Conservation (phyloP, 768 basidiomycete genomes). For the Neoboletus magnificus region DNA sequence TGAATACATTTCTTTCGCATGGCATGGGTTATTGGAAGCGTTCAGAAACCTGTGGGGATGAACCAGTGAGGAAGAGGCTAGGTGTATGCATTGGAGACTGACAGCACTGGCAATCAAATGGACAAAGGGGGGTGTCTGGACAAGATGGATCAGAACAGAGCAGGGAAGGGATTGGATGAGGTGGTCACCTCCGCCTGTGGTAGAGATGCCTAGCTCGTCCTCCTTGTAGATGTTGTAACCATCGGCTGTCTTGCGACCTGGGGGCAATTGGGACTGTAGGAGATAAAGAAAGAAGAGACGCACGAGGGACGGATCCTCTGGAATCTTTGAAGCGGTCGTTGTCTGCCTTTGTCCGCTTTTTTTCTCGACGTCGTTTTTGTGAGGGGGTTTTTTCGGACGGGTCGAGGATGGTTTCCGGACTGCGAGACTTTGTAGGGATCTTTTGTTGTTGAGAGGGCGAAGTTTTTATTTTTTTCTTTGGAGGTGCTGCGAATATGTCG, state of each 20-base stretch:
- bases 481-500: constrained; percentile 66
- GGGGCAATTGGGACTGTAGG: constrained; percentile 10
- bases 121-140: constrained; percentile 78
- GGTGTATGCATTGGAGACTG: constrained; percentile 30
- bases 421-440: neutral
- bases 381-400: constrained; percentile 43
- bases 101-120: constrained; percentile 91
- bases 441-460: constrained; percentile 1
- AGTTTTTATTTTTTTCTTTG: constrained; percentile 40
- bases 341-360: constrained; percentile 29
- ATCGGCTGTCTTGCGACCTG: constrained; percentile 77
- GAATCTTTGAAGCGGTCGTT: constrained; percentile 67
- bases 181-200: constrained; percentile 67
- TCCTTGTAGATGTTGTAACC: constrained; percentile 80
- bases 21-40: neutral
- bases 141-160: constrained; percentile 20
- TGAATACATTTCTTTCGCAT: neutral
- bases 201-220: constrained; percentile 70
- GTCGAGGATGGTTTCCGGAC: constrained; percentile 63
- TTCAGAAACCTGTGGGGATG: constrained; percentile 27
- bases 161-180: constrained; percentile 1
- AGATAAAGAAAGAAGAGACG: constrained; percentile 28
- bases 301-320: constrained; percentile 67
- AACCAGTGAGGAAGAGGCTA: neutral
- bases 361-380: constrained; percentile 34